Conservation (phyloP, 257 asterid genomes). For the Scutellaria baicalensis region DNA sequence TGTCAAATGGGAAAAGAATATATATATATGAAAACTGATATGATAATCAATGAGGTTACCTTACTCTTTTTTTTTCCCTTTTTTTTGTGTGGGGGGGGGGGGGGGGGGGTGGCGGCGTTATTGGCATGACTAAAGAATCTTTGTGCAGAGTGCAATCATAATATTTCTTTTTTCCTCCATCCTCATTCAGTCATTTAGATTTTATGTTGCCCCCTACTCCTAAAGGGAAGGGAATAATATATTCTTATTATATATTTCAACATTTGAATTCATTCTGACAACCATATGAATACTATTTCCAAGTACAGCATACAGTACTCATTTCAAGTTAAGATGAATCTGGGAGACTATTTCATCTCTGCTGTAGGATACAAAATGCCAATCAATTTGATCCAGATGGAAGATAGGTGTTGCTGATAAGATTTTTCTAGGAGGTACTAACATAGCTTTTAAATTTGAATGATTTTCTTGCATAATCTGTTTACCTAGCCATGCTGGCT, state of each 20-base stretch:
- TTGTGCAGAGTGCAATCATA: constrained; percentile 1
- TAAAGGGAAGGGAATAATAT: neutral
- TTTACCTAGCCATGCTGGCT: neutral
- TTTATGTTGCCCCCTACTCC: neutral
- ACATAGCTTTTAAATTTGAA: neutral
- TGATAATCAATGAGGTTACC: neutral
- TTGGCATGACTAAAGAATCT: constrained; percentile 2
- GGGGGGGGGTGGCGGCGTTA: neutral
- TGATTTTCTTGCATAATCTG: neutral
- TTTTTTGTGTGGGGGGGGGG: neutral
- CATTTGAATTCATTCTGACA: neutral
- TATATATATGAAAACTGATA: neutral
- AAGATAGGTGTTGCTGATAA: neutral
- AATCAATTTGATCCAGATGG: neutral
- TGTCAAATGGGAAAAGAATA: constrained; percentile 20
- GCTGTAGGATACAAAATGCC: neutral
- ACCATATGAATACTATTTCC: neutral
- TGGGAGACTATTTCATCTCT: constrained; percentile 4
- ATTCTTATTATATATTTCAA: neutral
- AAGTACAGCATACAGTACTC: constrained; percentile 1
- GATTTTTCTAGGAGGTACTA: constrained; percentile 11
- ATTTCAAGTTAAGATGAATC: neutral
- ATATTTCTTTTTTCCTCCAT: neutral
- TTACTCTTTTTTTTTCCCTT: neutral
- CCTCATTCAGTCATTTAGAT: neutral